Evolutionary conservation across 768 basidiomycete genomes (phyloP), one percentile per base, ranked within the genome.

Genomic region (Macrocybe gigantea): DNA sequence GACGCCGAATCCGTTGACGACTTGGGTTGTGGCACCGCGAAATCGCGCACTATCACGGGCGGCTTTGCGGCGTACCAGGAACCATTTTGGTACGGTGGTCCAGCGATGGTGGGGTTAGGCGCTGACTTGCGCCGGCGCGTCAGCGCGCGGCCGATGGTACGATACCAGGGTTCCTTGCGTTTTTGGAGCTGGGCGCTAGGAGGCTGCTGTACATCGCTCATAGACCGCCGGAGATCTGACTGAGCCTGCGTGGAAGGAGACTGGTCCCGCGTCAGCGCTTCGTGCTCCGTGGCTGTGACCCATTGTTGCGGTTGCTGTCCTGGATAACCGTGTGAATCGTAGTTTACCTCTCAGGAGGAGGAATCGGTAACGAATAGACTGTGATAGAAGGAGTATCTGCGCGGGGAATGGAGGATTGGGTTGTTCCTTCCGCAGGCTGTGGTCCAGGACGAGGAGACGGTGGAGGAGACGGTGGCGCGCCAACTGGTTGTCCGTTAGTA

Each of bases 131-230:
- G 31, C 45, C 48, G 53, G 7, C 53, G 45, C 47, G 49, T 38
- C 5, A 53, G 48, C 5, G 48, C 42, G 14, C 65, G 60, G 44
- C 68, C 69, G 14, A 71, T 58, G 7, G 64, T 64, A 13, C 69
- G 64, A 44, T 70, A 71, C 72, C 71, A 74, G 9, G 70, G 67
- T 34, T 62, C 63, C 42, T 70, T 64, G 22, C 22, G 22, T 22
- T 22, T 22, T 22, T 22, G 22, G 22, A 22, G 22, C 22, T 22
- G 22, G 22, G 22, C 22, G 22, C 22, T 22, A 22, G 22, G 22
- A 22, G 22, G 2, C 22, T 22, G 22, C 22, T 22, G 22, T 22
- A 22, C 22, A 22, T 22, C 22, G 22, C 22, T 22, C 22, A 22
- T 22, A 22, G 22, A 22, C 22, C 22, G 22, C 22, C 22, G 41